A percentile compares a stretch with the other conserved stretches of the same genome.
phyloP scores from a whole-genome alignment of 768 basidiomycete species.

The Podaxis sp. region DNA sequence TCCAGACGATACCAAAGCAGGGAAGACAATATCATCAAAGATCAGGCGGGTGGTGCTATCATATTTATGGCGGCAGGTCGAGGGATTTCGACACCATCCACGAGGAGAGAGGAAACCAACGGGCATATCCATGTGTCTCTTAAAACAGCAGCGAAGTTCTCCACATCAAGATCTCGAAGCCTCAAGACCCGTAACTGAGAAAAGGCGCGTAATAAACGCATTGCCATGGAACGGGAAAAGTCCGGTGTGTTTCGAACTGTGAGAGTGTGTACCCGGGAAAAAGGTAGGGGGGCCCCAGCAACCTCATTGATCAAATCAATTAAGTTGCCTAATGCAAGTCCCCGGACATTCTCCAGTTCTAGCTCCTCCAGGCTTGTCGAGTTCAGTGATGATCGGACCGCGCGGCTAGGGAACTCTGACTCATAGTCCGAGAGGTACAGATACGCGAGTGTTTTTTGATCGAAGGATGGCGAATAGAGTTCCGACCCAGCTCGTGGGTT shows the following conservation, averaged over 20 bases:
- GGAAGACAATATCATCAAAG: background rate
- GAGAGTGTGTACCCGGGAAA: constrained; percentile 1
- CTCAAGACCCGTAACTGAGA: constrained; percentile 4
- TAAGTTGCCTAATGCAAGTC: background rate
- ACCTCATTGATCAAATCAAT: background rate
- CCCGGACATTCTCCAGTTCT: constrained; percentile 2
- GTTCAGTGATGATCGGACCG: background rate
- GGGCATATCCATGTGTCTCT: constrained; percentile 7
- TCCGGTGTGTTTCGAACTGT: background rate
- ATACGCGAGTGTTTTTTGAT: background rate
- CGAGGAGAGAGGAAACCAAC: background rate
- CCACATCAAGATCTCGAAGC: background rate
- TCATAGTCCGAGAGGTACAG: background rate
- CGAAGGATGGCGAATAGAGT: constrained; percentile 3
- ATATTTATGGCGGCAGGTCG: background rate
- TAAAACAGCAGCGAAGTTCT: background rate
- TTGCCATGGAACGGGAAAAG: background rate
- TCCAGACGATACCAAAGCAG: background rate
- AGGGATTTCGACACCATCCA: background rate
- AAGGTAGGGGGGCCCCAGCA: background rate
- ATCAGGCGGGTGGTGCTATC: background rate
- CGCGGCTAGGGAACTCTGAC: background rate
- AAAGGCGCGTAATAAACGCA: background rate
- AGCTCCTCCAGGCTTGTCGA: constrained; percentile 4
- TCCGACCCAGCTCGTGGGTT: background rate